Percentiles rank a stretch among this genome's conserved stretches.
phyloP scores from a whole-genome alignment of 1,284 basidiomycete species.

The Marasmius fiardii region DNA sequence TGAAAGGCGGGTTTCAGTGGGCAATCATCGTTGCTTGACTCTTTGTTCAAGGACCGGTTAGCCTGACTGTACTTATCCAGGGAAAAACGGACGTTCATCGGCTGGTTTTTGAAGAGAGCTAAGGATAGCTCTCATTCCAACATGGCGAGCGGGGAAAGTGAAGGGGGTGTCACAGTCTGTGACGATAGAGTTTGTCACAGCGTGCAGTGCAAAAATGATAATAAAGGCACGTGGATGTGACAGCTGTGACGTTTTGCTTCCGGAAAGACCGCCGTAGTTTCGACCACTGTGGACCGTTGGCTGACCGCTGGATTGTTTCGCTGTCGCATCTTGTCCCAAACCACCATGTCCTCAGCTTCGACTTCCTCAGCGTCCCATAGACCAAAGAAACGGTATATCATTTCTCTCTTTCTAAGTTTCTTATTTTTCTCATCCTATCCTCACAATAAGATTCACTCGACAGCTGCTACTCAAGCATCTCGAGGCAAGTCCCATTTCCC shows the following conservation, averaged over 20 bases:
- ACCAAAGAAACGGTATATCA: slow-evolving; percentile 14
- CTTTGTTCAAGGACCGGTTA: not conserved
- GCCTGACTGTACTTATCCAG: not conserved
- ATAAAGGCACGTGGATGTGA: not conserved
- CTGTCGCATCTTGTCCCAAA: slow-evolving; percentile 3
- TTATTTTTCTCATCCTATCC: slow-evolving; percentile 12
- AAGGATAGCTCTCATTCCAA: not conserved
- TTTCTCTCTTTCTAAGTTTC: not conserved
- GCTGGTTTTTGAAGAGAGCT: not conserved
- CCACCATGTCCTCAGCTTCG: slow-evolving; percentile 11
- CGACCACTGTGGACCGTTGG: not conserved
- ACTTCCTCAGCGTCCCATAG: slow-evolving; percentile 7
- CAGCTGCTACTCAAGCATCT: slow-evolving; percentile 60
- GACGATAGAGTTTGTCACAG: no score
- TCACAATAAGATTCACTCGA: slow-evolving; percentile 47
- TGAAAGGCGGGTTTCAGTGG: not conserved
- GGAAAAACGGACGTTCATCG: not conserved
- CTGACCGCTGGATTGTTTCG: not conserved
- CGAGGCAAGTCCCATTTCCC: slow-evolving; percentile 38
- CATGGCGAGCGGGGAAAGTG: not conserved
- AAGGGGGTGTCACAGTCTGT: not conserved
- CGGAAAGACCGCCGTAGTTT: slow-evolving; percentile 4
- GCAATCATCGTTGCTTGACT: not conserved
- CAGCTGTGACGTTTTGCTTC: not conserved
- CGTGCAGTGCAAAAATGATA: not conserved